phyloP scores from a whole-genome alignment of 2,329 filamentous ascomycete genomes.

The Penicillium freii region DNA sequence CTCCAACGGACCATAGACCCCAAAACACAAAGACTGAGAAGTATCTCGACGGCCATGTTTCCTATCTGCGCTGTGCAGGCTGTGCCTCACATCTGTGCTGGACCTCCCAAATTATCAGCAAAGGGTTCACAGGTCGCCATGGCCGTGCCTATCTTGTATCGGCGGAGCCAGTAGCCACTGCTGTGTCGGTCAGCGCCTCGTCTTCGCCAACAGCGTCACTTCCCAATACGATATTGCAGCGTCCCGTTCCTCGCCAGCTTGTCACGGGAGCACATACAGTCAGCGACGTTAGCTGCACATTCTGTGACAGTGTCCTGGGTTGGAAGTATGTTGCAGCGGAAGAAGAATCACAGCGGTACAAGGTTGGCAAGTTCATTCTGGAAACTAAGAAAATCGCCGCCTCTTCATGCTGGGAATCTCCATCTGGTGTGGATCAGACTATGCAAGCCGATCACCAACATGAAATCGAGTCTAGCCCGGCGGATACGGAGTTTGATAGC shows the following conservation, averaged over 20 bases:
- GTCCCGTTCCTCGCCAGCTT: slow-evolving; percentile 56
- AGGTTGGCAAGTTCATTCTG: slow-evolving; percentile 66
- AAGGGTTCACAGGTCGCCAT: slow-evolving; percentile 64
- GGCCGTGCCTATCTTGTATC: slow-evolving; percentile 64
- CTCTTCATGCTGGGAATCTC: slow-evolving; percentile 53
- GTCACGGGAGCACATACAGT: slow-evolving; percentile 65
- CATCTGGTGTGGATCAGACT: slow-evolving; percentile 13
- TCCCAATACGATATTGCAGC: slow-evolving; percentile 59
- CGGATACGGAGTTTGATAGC: slow-evolving; percentile 59
- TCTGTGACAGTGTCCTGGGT: slow-evolving; percentile 57
- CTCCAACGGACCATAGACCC: slow-evolving; percentile 7
- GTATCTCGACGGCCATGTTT: slow-evolving; percentile 50
- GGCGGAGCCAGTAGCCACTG: slow-evolving; percentile 37
- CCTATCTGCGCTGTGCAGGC: slow-evolving; percentile 58
- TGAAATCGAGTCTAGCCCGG: slow-evolving; percentile 15
- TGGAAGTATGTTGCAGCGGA: slow-evolving; percentile 66
- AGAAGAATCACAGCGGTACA: slow-evolving; percentile 61
- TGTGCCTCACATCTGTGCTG: slow-evolving; percentile 60
- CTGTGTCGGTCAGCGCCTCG: slow-evolving; percentile 29
- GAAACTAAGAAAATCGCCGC: slow-evolving; percentile 58
- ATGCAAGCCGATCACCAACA: neutral
- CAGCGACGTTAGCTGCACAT: slow-evolving; percentile 57
- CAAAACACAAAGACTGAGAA: slow-evolving; percentile 15
- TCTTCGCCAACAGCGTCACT: slow-evolving; percentile 42
- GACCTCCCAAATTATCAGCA: slow-evolving; percentile 60